Evolutionary conservation across 106 monocot genomes (phyloP), one percentile per base, ranked within the genome.

Genomic region (Dioscorea dumetorum): DNA sequence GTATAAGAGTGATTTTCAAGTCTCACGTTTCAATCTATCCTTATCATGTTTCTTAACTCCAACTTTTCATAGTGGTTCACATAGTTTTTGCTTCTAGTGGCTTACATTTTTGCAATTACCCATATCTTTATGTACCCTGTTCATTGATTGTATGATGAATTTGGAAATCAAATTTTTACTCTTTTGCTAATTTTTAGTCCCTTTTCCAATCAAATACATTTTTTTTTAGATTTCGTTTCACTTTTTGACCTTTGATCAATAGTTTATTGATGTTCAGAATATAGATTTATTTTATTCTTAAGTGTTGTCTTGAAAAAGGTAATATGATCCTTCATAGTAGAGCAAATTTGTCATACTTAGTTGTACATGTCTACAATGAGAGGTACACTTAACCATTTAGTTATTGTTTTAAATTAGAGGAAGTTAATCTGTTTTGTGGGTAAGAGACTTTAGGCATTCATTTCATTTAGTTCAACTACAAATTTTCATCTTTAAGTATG

Each of bases 1-100:
- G 93, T 93, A 86, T 16, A 10, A 12, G 21, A 53, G 5, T 58
- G 3, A 50, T 58, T 58, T 32, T 24, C 2, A n/a, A 21, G 31
- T 53, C 33, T 35, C 53, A 18, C 53, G 3, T 53, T 53, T 54
- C 54, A 54, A 18, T 54, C 5, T 54, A 5, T 54, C 13, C 0
- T 19, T 28, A 3, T 28, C 15, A 1, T 18, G 15, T 13, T 5
- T 54, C 54, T 54, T 53, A 18, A 16, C 19, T 54, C 1, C 0
- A 18, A 13, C 1, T 18, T 54, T 54, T 58, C 66, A 53, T 16
- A 4, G 2, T 54, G 15, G 15, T 54, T 19, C 18, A 54, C 15
- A 14, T 19, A 2, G 15, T 54, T 54, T 54, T 54, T 41, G 13
- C 8, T 54, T 8, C 12, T 8, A 0, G 15, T 54, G 13, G 15